A percentile compares a stretch with the other conserved stretches of the same genome.
phyloP scores from a whole-genome alignment of 1,284 basidiomycete species.

The Stereum hirsutum region DNA sequence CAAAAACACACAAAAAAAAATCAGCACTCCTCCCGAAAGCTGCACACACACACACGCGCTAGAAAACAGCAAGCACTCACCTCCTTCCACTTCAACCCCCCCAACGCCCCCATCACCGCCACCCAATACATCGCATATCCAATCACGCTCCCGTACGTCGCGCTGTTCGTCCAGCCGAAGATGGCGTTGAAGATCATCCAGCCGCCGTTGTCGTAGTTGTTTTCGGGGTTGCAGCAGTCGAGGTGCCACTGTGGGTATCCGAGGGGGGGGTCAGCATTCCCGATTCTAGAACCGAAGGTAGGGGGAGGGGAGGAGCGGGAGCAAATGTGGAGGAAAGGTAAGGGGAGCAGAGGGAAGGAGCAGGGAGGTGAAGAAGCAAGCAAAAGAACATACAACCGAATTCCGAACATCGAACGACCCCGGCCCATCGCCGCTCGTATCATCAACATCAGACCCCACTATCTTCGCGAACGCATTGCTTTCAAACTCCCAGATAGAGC shows the following conservation, averaged over 20 bases:
- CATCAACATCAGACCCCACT: constrained; percentile 72
- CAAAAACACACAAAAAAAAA: no score
- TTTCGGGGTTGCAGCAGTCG: constrained; percentile 71
- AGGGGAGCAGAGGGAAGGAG: no score
- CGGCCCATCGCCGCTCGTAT: constrained; percentile 71
- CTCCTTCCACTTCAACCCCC: constrained; percentile 66
- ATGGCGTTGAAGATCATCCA: constrained; percentile 73
- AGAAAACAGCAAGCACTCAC: constrained; percentile 21
- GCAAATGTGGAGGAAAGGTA: no score
- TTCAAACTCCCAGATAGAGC: constrained; percentile 64
- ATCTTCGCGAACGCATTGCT: constrained; percentile 56
- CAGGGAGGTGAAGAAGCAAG: no score
- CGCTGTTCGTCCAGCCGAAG: constrained; percentile 72
- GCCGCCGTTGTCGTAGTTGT: constrained; percentile 42
- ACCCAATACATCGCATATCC: constrained; percentile 80
- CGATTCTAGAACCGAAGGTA: no score
- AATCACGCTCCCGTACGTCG: constrained; percentile 61
- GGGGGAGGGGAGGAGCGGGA: no score
- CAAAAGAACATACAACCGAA: no score
- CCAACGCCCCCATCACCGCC: constrained; percentile 49
- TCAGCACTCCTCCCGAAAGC: no score
- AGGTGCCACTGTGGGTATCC: no score
- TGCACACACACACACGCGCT: constrained; percentile 5
- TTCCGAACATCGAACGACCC: constrained; percentile 74
- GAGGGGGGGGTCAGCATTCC: no score